These are phyloP conservation scores for Aureobasidium sp. DNA, from an alignment of 2,329 filamentous ascomycete species.

Conservation along the genomic window DNA sequence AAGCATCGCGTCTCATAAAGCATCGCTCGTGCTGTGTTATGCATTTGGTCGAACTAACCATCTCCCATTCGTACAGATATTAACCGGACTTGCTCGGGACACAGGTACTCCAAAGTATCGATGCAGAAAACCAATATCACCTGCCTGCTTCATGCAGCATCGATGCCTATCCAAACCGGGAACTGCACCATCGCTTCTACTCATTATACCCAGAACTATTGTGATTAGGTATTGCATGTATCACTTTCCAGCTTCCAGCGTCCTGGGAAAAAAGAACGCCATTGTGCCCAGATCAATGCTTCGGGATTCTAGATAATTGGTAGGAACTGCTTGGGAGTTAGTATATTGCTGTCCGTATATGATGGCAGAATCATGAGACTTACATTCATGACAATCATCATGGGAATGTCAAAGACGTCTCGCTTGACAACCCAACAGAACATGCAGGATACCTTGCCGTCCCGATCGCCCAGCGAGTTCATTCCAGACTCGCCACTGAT, in stretches of 20 bases:
- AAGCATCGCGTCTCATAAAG: background rate
- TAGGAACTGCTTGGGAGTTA: conserved; percentile 15
- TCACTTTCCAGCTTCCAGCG: background rate
- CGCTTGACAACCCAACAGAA: conserved; percentile 97
- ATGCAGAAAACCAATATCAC: conserved; percentile 5
- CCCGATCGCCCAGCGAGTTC: conserved; percentile 67
- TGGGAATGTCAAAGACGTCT: conserved; percentile 96
- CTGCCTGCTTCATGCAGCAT: background rate
- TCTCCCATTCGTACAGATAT: background rate
- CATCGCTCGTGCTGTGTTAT: background rate
- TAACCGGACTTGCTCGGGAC: background rate
- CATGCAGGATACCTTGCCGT: conserved; percentile 88
- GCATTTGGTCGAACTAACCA: background rate
- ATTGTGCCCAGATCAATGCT: background rate
- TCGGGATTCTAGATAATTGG: conserved; percentile 15
- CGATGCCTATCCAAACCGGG: background rate
- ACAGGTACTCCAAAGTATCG: background rate
- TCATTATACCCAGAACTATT: background rate
- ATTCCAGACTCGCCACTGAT: conserved; percentile 67
- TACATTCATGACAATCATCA: conserved; percentile 97
- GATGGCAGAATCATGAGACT: conserved; percentile 39
- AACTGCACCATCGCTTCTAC: background rate
- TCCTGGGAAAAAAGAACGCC: background rate
- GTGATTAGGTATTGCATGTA: background rate
- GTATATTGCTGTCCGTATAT: background rate